phyloP scores from a whole-genome alignment of 208 protist genomes.

The Trypanosoma caninum region DNA sequence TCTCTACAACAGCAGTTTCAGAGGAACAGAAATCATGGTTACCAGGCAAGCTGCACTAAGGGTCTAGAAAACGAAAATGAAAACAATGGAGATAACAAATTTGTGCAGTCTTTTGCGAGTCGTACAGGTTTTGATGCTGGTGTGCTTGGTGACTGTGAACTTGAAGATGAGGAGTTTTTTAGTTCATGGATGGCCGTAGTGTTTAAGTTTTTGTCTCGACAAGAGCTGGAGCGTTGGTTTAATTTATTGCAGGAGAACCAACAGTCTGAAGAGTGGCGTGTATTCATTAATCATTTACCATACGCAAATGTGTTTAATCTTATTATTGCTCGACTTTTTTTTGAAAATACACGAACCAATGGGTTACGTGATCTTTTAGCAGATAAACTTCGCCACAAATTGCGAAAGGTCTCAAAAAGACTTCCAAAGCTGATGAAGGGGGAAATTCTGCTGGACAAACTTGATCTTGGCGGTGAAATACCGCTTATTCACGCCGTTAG shows the following conservation, averaged over 20 bases:
- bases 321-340: conserved; percentile 76
- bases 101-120: too few species aligned
- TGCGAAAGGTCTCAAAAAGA: conserved; percentile 51
- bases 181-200: conserved; percentile 40
- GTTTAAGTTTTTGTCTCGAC: conserved; percentile 75
- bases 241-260: conserved; percentile 63
- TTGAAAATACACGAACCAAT: conserved; percentile 71
- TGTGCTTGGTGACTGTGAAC: too few species aligned
- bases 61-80: too few species aligned
- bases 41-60: too few species aligned
- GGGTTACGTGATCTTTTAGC: conserved; percentile 55
- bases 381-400: conserved; percentile 65
- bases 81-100: too few species aligned
- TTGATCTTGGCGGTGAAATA: conserved; percentile 75
- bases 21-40: not conserved
- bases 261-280: conserved; percentile 61
- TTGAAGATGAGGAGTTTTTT: not conserved
- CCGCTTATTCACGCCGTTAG: conserved; percentile 70
- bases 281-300: conserved; percentile 63
- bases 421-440: conserved; percentile 61
- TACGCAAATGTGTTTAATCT: conserved; percentile 73
- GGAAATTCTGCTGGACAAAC: conserved; percentile 53
- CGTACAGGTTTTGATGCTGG: too few species aligned
- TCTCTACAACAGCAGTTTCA: too few species aligned
- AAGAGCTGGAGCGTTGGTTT: conserved; percentile 81